Percentiles rank a stretch among this genome's conserved stretches.
phyloP scores from a whole-genome alignment of 1,139 yeast species.

The Sugiyamaella sp. region DNA sequence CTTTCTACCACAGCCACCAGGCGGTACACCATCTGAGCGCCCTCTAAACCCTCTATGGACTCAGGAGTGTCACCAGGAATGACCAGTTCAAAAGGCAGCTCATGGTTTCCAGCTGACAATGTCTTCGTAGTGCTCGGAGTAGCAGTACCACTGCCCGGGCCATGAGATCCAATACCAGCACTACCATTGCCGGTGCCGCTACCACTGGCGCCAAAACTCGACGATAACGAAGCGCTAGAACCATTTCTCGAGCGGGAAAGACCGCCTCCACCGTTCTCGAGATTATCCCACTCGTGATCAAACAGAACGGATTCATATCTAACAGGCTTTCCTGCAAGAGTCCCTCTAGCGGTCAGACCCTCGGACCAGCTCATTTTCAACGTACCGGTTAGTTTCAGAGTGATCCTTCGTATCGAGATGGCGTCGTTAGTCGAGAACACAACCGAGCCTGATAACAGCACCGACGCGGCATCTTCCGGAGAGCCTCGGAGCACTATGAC shows the following conservation, averaged over 20 bases:
- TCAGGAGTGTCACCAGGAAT: conserved; percentile 87
- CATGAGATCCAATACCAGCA: conserved; percentile 11
- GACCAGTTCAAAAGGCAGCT: conserved; percentile 83
- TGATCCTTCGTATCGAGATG: conserved; percentile 62
- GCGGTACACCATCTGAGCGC: conserved; percentile 77
- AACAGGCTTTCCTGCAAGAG: conserved; percentile 52
- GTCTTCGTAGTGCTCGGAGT: conserved; percentile 24
- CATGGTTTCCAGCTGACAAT: conserved; percentile 78
- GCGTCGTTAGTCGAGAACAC: conserved; percentile 80
- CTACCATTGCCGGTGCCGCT: not conserved
- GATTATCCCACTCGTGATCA: conserved; percentile 77
- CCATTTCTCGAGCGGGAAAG: conserved; percentile 28
- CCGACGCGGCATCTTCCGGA: conserved; percentile 77
- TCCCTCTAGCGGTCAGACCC: conserved; percentile 49
- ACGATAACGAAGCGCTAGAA: conserved; percentile 31
- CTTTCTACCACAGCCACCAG: conserved; percentile 82
- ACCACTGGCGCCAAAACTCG: conserved; percentile 24
- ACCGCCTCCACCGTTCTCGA: conserved; percentile 48
- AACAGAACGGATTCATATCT: conserved; percentile 67
- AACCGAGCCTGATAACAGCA: conserved; percentile 72
- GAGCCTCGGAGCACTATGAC: conserved; percentile 80
- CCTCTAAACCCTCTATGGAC: conserved; percentile 87
- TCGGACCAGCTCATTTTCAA: conserved; percentile 52
- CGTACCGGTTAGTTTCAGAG: conserved; percentile 66
- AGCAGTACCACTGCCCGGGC: conserved; percentile 4